A percentile compares a stretch with the other conserved stretches of the same genome.
Conservation (phyloP, 129 eudicot genomes). For the Artemisia annua region DNA sequence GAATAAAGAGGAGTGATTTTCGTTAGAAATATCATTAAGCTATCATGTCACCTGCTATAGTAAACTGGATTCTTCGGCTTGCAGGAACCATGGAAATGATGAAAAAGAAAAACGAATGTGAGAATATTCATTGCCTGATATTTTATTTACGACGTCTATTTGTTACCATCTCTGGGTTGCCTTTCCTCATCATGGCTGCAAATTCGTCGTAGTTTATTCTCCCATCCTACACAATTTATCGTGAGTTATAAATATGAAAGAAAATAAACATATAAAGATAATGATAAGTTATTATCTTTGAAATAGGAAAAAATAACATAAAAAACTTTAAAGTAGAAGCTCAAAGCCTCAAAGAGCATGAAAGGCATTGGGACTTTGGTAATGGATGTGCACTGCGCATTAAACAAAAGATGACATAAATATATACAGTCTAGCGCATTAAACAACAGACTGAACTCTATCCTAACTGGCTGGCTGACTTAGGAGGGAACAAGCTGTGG, state of each 20-base stretch:
- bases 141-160: slow-evolving; percentile 69
- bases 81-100: slow-evolving; percentile 1
- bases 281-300: not conserved
- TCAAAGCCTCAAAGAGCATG: not conserved
- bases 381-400: no score
- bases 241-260: not conserved
- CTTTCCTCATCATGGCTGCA: slow-evolving; percentile 94
- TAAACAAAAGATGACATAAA: not conserved
- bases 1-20: not conserved
- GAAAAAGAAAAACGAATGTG: not conserved
- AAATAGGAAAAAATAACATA: not conserved
- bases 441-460: not conserved
- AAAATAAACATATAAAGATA: not conserved
- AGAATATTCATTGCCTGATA: not conserved
- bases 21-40: not conserved
- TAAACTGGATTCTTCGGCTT: slow-evolving; percentile 8
- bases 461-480: not conserved
- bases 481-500: not conserved
- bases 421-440: not conserved
- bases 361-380: not conserved
- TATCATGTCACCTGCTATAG: not conserved
- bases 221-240: slow-evolving; percentile 66
- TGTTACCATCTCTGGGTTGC: slow-evolving; percentile 59
- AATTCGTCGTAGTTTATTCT: slow-evolving; percentile 88
- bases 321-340: not conserved